Base-by-base conservation (phyloP, 805 yeast genomes). In the Candida glaebosa region DNA sequence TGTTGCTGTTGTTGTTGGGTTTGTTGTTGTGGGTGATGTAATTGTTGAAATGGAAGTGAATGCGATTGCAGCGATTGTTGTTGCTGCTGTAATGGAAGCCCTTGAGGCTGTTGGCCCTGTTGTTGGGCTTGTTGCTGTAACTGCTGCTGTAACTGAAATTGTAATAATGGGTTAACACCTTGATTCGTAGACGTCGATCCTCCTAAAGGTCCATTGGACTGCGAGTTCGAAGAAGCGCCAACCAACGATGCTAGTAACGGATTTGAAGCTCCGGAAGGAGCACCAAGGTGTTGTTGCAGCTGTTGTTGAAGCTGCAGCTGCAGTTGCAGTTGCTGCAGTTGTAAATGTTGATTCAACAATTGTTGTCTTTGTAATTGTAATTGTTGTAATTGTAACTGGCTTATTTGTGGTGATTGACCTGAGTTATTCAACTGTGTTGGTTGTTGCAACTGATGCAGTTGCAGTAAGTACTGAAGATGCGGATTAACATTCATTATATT, bases 401-500 rank as follows among this genome's bases (percentile, higher is more conserved):
- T 47, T 12, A 66, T 49, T 44, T 62, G 72, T 1, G 71, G 70
- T 9, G 69, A 61, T 37, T 59, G 65, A 5, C 56, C 54, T 45
- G 37, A 50, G 39, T 31, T 48, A 58, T 28, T 52, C 61, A 34
- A 34, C 47, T 51, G 65, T 19, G 41, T 43, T 39, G 40, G 51
- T 6, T 45, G 51, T 39, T 46, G 60, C 36, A 50, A 52, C 49
- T 50, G 69, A 32, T 49, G 56, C 48, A 52, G 67, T 50, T 62
- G 69, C 47, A 61, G 74, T 44, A 69, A 57, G 51, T 67, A 67
- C 47, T 66, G 75, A 37, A 67, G 62, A 43, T 69, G 75, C 20
- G 73, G 72, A 43, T 66, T 66, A 36, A 61, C 60, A 53, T 69
- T 69, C 73, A 69, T 69, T 16, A 19, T 45, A 12, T 18, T 8